These are phyloP conservation scores for Neurospora cerealis DNA, from an alignment of 495 filamentous ascomycete genomes.

Conservation along the genomic window DNA sequence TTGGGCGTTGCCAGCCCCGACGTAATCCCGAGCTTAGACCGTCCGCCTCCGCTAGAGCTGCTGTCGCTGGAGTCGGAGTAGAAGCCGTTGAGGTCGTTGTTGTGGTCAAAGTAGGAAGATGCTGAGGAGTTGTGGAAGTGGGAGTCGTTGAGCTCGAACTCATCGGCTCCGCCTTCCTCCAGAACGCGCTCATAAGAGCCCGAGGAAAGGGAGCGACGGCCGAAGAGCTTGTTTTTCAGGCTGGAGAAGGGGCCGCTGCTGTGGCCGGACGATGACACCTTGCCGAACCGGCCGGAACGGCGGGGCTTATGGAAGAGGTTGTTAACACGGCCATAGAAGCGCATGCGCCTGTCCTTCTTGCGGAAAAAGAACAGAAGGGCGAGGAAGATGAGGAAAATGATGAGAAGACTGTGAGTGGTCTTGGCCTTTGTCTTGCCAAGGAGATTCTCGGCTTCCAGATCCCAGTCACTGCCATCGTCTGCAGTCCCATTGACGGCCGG, in stretches of 20 bases:
- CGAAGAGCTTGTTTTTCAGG: constrained; percentile 42
- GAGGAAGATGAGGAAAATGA: constrained; percentile 55
- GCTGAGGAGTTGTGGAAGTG: constrained; percentile 29
- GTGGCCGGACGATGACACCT: constrained; percentile 32
- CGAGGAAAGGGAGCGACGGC: constrained; percentile 22
- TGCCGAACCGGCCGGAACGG: constrained; percentile 38
- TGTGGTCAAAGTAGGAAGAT: constrained; percentile 22
- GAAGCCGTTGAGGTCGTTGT: constrained; percentile 45
- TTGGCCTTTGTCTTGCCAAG: constrained; percentile 57
- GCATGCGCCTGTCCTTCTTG: constrained; percentile 59
- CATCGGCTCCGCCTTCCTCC: constrained; percentile 58
- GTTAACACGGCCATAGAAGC: constrained; percentile 50
- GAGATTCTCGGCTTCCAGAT: constrained; percentile 47
- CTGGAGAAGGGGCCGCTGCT: constrained; percentile 29
- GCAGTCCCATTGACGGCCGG: not conserved
- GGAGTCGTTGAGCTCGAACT: constrained; percentile 61
- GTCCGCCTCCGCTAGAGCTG: not conserved
- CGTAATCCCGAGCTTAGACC: constrained; percentile 35
- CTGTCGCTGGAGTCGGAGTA: constrained; percentile 44
- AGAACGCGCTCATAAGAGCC: constrained; percentile 72
- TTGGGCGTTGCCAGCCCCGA: constrained; percentile 57
- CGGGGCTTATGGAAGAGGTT: constrained; percentile 41
- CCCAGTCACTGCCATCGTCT: constrained; percentile 48
- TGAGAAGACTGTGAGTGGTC: constrained; percentile 65
- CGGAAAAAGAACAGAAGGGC: constrained; percentile 48